These are phyloP conservation scores for Nicotiana rustica DNA, from an alignment of 305 asterid genomes.

Conservation along the genomic window DNA sequence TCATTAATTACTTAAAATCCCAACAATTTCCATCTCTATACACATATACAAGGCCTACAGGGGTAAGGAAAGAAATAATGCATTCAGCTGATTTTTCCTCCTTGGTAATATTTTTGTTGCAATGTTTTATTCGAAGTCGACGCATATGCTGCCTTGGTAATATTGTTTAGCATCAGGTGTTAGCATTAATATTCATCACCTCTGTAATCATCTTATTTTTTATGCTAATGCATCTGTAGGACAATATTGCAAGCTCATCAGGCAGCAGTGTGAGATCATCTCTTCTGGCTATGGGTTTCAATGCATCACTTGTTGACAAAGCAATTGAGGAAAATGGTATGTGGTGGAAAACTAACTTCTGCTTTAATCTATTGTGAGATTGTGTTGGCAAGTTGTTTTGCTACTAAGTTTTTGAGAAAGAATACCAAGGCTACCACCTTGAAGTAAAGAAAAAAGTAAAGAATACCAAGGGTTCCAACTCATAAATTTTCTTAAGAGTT, in stretches of 20 bases:
- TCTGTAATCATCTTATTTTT: constrained; percentile 27
- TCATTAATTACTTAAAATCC: too few relatives aligned
- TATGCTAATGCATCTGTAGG: constrained; percentile 49
- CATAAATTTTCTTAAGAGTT: background rate
- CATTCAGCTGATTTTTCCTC: constrained; percentile 30
- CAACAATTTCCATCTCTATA: constrained; percentile 47
- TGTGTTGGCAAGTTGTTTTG: constrained; percentile 34
- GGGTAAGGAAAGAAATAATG: constrained; percentile 47
- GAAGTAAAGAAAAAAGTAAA: background rate
- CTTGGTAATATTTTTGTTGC: background rate
- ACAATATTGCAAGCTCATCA: constrained; percentile 79
- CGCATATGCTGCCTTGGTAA: background rate
- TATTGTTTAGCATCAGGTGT: background rate
- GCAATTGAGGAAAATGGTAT: constrained; percentile 80
- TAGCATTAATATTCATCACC: background rate
- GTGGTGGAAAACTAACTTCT: constrained; percentile 35
- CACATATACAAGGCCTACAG: constrained; percentile 43
- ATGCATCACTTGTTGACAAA: constrained; percentile 71
- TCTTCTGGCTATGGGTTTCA: constrained; percentile 86
- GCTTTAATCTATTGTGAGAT: constrained; percentile 6
- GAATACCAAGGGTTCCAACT: background rate
- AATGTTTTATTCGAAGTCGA: background rate
- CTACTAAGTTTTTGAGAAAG: constrained; percentile 20
- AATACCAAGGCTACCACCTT: background rate
- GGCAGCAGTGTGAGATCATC: constrained; percentile 66